phyloP scores from a whole-genome alignment of 768 basidiomycete genomes.

The Exidia glandulosa region DNA sequence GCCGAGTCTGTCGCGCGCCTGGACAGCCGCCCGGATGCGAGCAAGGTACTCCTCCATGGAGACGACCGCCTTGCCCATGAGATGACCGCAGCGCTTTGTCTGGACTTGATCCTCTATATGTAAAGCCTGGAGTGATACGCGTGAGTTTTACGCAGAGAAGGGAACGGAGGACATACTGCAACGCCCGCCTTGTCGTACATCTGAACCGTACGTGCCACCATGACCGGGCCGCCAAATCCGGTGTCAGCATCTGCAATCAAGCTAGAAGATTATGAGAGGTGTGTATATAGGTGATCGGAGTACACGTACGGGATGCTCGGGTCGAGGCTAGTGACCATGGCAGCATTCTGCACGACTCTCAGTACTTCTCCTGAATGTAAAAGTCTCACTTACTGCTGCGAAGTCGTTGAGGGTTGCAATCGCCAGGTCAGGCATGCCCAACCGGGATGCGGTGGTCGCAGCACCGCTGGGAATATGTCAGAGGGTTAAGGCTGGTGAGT shows the following conservation, averaged over 20 bases:
- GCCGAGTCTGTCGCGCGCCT: slow-evolving; percentile 60
- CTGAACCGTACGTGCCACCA: slow-evolving; percentile 65
- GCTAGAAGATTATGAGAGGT: neutral
- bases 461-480: slow-evolving; percentile 38
- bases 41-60: slow-evolving; percentile 66
- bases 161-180: slow-evolving; percentile 20
- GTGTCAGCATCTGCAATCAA: slow-evolving; percentile 77
- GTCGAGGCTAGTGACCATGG: slow-evolving; percentile 57
- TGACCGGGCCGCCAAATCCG: slow-evolving; percentile 70
- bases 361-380: neutral
- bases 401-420: slow-evolving; percentile 74
- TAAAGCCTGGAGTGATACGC: neutral
- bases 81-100: slow-evolving; percentile 70
- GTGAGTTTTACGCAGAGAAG: neutral
- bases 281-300: neutral
- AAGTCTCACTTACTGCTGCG: slow-evolving; percentile 34
- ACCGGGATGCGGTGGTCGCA: slow-evolving; percentile 67
- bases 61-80: slow-evolving; percentile 74
- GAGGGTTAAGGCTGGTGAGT: neutral
- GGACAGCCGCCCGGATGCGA: slow-evolving; percentile 66
- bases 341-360: slow-evolving; percentile 34
- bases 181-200: slow-evolving; percentile 61
- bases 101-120: slow-evolving; percentile 43
- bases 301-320: slow-evolving; percentile 37
- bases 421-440: slow-evolving; percentile 70